Conservation (phyloP, 1,284 basidiomycete species). For the Cystobasidiaceae sp. region DNA sequence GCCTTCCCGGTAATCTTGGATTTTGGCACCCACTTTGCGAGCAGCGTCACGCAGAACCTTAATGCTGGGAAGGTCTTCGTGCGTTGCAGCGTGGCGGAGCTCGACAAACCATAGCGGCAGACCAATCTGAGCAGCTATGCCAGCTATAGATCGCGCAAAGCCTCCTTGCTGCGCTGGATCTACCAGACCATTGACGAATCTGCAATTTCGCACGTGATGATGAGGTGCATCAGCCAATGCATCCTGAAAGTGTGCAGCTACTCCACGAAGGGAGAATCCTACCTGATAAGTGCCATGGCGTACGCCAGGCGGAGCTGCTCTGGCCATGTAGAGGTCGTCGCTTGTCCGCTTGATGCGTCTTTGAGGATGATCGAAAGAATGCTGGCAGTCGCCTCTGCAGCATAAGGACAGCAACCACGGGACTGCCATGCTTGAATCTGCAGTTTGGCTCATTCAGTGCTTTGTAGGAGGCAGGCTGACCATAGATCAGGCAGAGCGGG, state of each 20-base stretch:
- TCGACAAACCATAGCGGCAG: constrained; percentile 90
- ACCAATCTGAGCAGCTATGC: constrained; percentile 77
- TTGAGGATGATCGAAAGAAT: constrained; percentile 36
- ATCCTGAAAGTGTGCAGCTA: neutral
- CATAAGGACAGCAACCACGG: constrained; percentile 38
- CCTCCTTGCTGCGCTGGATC: constrained; percentile 82
- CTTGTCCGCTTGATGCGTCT: constrained; percentile 23
- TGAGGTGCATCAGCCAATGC: too few species aligned
- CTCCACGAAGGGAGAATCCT: neutral
- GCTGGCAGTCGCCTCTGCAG: constrained; percentile 38
- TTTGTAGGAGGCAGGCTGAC: too few species aligned
- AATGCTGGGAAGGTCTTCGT: constrained; percentile 87
- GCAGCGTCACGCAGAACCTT: constrained; percentile 55
- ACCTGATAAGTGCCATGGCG: constrained; percentile 63
- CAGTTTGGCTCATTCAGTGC: too few species aligned
- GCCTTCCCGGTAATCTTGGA: too few species aligned
- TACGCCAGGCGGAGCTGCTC: constrained; percentile 54
- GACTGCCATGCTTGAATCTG: constrained; percentile 41
- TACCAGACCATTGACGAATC: constrained; percentile 86
- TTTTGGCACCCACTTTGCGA: neutral
- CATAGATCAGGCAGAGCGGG: too few species aligned
- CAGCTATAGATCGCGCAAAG: constrained; percentile 82
- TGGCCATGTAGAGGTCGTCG: constrained; percentile 7
- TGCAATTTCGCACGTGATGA: too few species aligned
- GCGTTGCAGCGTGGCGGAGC: constrained; percentile 87